phyloP scores from a whole-genome alignment of 371 early-diverging fungal genomes.

The Vairimorpha ceranae region DNA sequence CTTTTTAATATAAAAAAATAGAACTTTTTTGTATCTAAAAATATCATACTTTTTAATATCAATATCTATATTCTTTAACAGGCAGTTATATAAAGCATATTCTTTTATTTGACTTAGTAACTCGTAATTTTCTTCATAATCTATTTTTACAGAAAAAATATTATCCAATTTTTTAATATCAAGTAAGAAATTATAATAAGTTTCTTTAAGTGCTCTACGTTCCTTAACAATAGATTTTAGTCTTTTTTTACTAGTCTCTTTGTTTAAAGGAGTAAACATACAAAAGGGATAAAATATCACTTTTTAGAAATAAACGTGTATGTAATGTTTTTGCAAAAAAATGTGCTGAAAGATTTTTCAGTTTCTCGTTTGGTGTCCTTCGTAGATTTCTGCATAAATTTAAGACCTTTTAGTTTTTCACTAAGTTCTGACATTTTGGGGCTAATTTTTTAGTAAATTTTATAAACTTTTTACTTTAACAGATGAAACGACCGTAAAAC shows the following conservation, averaged over 20 bases:
- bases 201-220: neutral
- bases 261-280: neutral
- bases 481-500: neutral
- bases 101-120: neutral
- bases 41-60: neutral
- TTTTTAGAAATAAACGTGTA: neutral
- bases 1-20: neutral
- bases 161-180: neutral
- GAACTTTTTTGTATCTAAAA: neutral
- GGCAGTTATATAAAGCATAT: neutral
- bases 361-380: conserved; percentile 8
- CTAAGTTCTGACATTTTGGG: conserved; percentile 27
- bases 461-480: neutral
- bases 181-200: neutral
- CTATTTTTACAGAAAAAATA: neutral
- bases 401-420: conserved; percentile 33
- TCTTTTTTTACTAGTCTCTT: conserved; percentile 2
- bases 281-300: neutral
- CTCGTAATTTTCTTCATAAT: neutral
- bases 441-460: neutral
- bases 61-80: neutral
- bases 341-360: conserved; percentile 25
- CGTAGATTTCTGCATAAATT: conserved; percentile 30
- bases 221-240: neutral
- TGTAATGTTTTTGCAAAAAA: conserved; percentile 13